Percentiles rank a stretch among this genome's conserved stretches.
Evolutionary conservation across 2,329 filamentous ascomycete species (phyloP).

Genomic region (Sclerotiophoma versabilis): DNA sequence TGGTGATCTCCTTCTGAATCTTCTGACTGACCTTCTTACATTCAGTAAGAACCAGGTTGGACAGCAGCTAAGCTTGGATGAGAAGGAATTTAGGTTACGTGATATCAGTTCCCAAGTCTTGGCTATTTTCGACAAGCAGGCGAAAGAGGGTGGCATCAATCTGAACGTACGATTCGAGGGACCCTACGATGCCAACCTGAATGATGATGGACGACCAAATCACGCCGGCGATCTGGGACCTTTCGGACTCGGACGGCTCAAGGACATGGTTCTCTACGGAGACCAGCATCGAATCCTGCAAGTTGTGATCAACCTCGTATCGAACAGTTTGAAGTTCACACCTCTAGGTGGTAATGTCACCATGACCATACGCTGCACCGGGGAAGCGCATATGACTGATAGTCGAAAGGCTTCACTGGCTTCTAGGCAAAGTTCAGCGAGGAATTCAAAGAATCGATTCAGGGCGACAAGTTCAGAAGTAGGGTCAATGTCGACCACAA

Average conservation of each 20-base stretch:
- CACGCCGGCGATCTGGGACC: conserved; percentile 68
- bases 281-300: conserved; percentile 90
- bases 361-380: conserved; percentile 76
- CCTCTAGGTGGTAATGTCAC: conserved; percentile 76
- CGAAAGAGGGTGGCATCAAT: conserved; percentile 77
- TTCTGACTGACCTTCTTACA: conserved; percentile 86
- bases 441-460: conserved; percentile 43
- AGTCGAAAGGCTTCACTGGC: conserved; percentile 56
- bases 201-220: conserved; percentile 46
- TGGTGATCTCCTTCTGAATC: conserved; percentile 80
- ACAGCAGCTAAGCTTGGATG: conserved; percentile 80
- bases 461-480: conserved; percentile 43
- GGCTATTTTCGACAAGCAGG: conserved; percentile 90
- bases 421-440: conserved; percentile 50
- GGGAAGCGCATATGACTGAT: conserved; percentile 59
- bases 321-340: conserved; percentile 92
- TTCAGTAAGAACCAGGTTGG: conserved; percentile 96
- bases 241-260: conserved; percentile 70
- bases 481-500: conserved; percentile 36
- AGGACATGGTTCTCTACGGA: conserved; percentile 90
- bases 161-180: conserved; percentile 76
- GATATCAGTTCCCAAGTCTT: conserved; percentile 83
- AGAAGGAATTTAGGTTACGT: conserved; percentile 83
- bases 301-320: conserved; percentile 92
- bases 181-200: conserved; percentile 49